phyloP scores from a whole-genome alignment of 441 rosid species.

The Populus hybrid region DNA sequence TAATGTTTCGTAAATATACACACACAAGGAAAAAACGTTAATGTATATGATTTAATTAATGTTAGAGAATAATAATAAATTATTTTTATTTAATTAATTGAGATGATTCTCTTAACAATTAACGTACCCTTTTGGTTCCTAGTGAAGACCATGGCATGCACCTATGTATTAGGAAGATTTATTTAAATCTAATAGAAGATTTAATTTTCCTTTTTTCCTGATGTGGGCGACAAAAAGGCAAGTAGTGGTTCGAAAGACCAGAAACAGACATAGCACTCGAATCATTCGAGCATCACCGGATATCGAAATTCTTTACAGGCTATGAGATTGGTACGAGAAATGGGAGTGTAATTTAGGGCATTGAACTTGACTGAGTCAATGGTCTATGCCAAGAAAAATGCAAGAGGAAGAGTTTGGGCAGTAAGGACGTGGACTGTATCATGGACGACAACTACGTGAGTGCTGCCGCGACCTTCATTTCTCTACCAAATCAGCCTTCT shows the following conservation, averaged over 20 bases:
- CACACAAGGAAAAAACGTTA: background rate
- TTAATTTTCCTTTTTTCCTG: background rate
- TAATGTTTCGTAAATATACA: background rate
- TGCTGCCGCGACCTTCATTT: constrained; percentile 18
- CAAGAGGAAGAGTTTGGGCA: constrained; percentile 1
- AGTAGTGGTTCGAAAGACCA: constrained; percentile 28
- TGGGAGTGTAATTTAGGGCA: background rate
- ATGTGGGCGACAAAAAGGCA: constrained; percentile 29
- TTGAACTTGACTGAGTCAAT: constrained; percentile 16
- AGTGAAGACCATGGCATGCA: background rate
- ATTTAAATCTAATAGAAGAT: background rate
- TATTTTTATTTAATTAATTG: no score
- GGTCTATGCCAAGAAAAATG: background rate
- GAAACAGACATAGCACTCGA: constrained; percentile 25
- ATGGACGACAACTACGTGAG: constrained; percentile 35
- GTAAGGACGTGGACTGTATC: background rate
- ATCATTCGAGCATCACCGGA: no score
- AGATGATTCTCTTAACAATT: no score
- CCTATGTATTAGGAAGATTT: constrained; percentile 14
- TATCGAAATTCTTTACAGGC: background rate
- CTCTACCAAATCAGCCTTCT: constrained; percentile 47
- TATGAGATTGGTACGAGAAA: background rate
- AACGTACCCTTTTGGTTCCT: background rate
- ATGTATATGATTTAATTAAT: no score
- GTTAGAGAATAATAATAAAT: no score